Evolutionary conservation across 73 alveolate species (phyloP).

Genomic region (Paramecium bursaria): DNA sequence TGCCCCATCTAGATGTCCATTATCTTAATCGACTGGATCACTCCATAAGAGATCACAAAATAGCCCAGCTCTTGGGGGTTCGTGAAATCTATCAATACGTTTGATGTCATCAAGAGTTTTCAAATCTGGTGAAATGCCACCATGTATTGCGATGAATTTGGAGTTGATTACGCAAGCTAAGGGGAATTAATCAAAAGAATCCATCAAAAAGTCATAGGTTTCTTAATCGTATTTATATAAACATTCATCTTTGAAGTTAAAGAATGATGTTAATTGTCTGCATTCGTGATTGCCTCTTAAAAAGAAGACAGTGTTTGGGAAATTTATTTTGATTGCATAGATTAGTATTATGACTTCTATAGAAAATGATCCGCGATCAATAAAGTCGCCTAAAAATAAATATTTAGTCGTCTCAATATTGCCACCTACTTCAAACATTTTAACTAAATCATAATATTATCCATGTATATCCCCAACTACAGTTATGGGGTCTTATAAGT

Average conservation of each 20-base stretch:
- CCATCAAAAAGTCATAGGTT: conserved; percentile 80
- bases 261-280: conserved; percentile 86
- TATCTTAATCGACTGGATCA: conserved; percentile 90
- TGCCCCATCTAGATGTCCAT: conserved; percentile 72
- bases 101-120: conserved; percentile 81
- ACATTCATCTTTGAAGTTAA: conserved; percentile 88
- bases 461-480: conserved; percentile 99
- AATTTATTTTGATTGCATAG: conserved; percentile 84
- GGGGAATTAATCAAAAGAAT: conserved; percentile 83
- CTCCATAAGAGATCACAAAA: conserved; percentile 89
- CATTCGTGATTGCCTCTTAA: conserved; percentile 94
- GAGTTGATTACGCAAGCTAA: conserved; percentile 79
- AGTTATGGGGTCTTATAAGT: conserved; percentile 88
- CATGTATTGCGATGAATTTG: conserved; percentile 83
- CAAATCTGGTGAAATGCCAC: conserved; percentile 89
- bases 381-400: conserved; percentile 94
- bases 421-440: conserved; percentile 94
- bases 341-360: conserved; percentile 88
- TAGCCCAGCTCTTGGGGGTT: conserved; percentile 87
- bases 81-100: conserved; percentile 77
- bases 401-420: conserved; percentile 91
- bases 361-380: conserved; percentile 95
- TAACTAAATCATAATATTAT: conserved; percentile 90
- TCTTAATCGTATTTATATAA: conserved; percentile 77
- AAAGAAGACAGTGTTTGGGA: conserved; percentile 81